Conservation (phyloP, 108 stramenopile genomes). For the Skeletonema costatum region DNA sequence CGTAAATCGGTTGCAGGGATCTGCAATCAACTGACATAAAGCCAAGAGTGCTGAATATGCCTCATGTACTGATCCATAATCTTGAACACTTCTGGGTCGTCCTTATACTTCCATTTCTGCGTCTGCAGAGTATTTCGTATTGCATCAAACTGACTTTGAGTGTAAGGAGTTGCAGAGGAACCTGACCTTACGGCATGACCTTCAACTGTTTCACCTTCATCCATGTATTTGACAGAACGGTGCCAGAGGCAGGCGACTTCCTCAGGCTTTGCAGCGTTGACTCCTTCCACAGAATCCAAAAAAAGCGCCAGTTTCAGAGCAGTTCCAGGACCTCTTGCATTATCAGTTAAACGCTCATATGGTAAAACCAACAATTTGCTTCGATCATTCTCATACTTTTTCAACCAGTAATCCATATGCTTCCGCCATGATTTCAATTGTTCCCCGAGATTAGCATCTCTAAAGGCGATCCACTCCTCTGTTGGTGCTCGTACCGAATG, state of each 20-base stretch:
- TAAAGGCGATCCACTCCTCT: slow-evolving; percentile 40
- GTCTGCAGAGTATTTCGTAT: not conserved
- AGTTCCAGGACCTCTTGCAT: not conserved
- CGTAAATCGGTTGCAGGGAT: not conserved
- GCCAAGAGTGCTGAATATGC: not conserved
- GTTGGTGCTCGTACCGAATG: slow-evolving; percentile 30
- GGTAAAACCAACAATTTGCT: slow-evolving; percentile 14
- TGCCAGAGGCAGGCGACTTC: slow-evolving; percentile 26
- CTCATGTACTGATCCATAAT: not conserved
- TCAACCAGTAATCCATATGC: slow-evolving; percentile 43
- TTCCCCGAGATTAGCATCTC: slow-evolving; percentile 28
- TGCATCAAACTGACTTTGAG: not conserved
- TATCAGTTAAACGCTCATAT: slow-evolving; percentile 21
- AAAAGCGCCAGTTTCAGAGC: slow-evolving; percentile 9
- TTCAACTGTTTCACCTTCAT: not conserved
- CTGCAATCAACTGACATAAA: not conserved
- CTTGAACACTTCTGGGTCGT: not conserved
- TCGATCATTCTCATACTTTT: slow-evolving; percentile 14
- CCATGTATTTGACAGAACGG: slow-evolving; percentile 27
- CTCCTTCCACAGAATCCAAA: slow-evolving; percentile 4
- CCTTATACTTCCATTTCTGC: not conserved
- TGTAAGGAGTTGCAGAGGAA: not conserved
- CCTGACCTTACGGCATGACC: not conserved
- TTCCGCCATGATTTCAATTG: slow-evolving; percentile 25
- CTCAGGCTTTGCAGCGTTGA: not conserved